Percentiles rank a stretch among this genome's conserved stretches.
phyloP scores from a whole-genome alignment of 2,329 filamentous ascomycete genomes.

The Hirsutella thompsonii region DNA sequence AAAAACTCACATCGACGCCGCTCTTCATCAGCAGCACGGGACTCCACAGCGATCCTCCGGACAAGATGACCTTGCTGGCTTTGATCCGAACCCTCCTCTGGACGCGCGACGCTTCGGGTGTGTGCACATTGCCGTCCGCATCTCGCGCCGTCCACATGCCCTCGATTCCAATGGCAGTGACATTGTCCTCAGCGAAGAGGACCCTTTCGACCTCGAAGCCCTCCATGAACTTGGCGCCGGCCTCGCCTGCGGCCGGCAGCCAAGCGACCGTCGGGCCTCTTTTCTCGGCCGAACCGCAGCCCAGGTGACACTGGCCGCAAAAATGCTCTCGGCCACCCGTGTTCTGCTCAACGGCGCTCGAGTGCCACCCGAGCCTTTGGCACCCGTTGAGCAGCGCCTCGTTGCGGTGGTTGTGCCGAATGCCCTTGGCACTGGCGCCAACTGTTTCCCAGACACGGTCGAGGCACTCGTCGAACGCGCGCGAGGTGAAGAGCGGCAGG shows the following conservation, averaged over 20 bases:
- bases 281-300: conserved; percentile 58
- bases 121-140: conserved; percentile 41
- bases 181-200: conserved; percentile 47
- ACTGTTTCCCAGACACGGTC: conserved; percentile 70
- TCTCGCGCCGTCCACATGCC: conserved; percentile 68
- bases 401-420: conserved; percentile 65
- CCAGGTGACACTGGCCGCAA: conserved; percentile 53
- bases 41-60: conserved; percentile 62
- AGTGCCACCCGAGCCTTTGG: conserved; percentile 58
- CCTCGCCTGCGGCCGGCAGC: conserved; percentile 64
- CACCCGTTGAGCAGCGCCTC: conserved; percentile 61
- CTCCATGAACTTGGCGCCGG: conserved; percentile 73
- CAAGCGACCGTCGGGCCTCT: conserved; percentile 66
- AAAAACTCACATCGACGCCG: conserved; percentile 50
- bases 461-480: conserved; percentile 63
- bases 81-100: conserved; percentile 55
- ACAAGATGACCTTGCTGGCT: conserved; percentile 71
- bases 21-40: conserved; percentile 67
- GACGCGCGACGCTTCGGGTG: conserved; percentile 30
- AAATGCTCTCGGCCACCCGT: conserved; percentile 60
- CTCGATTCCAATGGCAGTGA: conserved; percentile 54
- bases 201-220: conserved; percentile 63
- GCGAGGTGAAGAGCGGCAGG: conserved; percentile 60
- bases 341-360: conserved; percentile 64
- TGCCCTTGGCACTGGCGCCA: conserved; percentile 54